A percentile compares a stretch with the other conserved stretches of the same genome.
These are phyloP conservation scores for Bipolaris sorokiniana DNA, from an alignment of 2,329 filamentous ascomycete genomes.

Conservation along the genomic window DNA sequence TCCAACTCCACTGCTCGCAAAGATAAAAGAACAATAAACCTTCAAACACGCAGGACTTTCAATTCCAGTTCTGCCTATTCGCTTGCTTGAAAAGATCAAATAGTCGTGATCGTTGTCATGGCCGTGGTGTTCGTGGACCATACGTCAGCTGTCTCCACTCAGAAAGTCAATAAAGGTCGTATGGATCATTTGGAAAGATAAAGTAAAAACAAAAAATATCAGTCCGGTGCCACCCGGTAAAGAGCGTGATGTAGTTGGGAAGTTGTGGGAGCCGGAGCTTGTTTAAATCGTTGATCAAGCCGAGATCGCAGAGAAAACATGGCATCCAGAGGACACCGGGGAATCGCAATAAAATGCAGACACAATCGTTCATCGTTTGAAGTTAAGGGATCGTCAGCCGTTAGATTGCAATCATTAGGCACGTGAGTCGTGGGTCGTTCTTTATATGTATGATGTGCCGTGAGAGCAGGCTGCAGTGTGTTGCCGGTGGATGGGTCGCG, in stretches of 20 bases:
- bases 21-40: conserved; percentile 13
- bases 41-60: conserved; percentile 16
- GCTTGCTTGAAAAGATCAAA: conserved; percentile 17
- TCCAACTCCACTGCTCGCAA: not conserved
- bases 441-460: conserved; percentile 35
- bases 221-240: conserved; percentile 28
- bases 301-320: conserved; percentile 38
- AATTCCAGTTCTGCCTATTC: conserved; percentile 14
- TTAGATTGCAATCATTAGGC: conserved; percentile 40
- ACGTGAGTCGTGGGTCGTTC: conserved; percentile 42
- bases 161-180: conserved; percentile 28
- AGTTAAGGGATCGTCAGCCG: conserved; percentile 41
- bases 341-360: conserved; percentile 45
- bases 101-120: conserved; percentile 29
- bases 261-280: conserved; percentile 21
- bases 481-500: conserved; percentile 35
- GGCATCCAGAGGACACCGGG: conserved; percentile 45
- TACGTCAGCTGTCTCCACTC: conserved; percentile 34
- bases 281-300: conserved; percentile 14
- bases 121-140: conserved; percentile 32
- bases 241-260: conserved; percentile 42
- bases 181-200: conserved; percentile 27
- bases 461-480: conserved; percentile 33
- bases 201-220: conserved; percentile 11
- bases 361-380: conserved; percentile 44